Evolutionary conservation across 2,329 filamentous ascomycete species (phyloP).

Genomic region (Fusarium sp.): DNA sequence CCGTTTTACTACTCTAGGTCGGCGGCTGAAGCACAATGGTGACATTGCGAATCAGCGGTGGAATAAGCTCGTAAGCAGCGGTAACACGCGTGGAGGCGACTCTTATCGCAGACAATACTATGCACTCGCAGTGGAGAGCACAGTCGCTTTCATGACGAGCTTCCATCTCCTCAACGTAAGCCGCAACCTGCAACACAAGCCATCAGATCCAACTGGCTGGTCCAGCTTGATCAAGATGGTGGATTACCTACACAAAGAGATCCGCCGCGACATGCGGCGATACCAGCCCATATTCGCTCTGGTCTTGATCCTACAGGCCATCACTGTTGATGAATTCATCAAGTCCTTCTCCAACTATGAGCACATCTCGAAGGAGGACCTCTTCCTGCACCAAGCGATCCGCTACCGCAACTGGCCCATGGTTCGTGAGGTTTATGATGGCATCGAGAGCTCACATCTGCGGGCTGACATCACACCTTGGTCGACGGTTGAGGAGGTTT

Average conservation of each 20-base stretch:
- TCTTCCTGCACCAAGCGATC: conserved; percentile 45
- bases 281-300: conserved; percentile 56
- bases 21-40: conserved; percentile 65
- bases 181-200: conserved; percentile 57
- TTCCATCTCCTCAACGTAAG: conserved; percentile 62
- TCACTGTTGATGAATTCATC: conserved; percentile 59
- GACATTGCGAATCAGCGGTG: conserved; percentile 56
- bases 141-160: conserved; percentile 64
- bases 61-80: conserved; percentile 39
- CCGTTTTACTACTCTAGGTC: conserved; percentile 56
- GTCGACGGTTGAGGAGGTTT: conserved; percentile 59
- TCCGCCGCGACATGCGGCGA: conserved; percentile 51
- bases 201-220: conserved; percentile 57
- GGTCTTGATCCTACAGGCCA: conserved; percentile 57
- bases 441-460: conserved; percentile 46
- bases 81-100: conserved; percentile 45
- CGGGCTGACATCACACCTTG: conserved; percentile 54
- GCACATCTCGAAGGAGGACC: conserved; percentile 30
- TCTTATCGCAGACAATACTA: conserved; percentile 55
- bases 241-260: conserved; percentile 53
- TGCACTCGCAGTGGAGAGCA: conserved; percentile 60
- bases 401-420: conserved; percentile 45
- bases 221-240: conserved; percentile 59
- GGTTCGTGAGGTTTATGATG: conserved; percentile 48
- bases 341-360: conserved; percentile 49